These are phyloP conservation scores for Tolypocladium inflatum DNA, from an alignment of 2,329 filamentous ascomycete species.

Conservation along the genomic window DNA sequence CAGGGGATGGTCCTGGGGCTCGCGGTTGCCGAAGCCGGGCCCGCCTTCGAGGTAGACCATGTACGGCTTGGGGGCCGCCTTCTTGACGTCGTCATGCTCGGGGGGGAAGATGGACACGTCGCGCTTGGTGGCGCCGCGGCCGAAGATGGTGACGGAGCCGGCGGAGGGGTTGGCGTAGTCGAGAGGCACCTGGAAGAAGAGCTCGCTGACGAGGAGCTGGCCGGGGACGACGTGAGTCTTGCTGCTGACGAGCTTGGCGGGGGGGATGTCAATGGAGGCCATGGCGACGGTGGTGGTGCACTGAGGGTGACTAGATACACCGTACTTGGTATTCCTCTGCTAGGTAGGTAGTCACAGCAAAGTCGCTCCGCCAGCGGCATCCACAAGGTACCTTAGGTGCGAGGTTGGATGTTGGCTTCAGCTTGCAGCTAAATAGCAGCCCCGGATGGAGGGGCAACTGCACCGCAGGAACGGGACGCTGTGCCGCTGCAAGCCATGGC, in stretches of 20 bases:
- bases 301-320: background rate
- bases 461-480: background rate
- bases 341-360: background rate
- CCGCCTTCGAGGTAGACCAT: slow-evolving; percentile 77
- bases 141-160: slow-evolving; percentile 66
- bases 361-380: background rate
- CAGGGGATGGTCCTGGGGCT: slow-evolving; percentile 64
- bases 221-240: slow-evolving; percentile 42
- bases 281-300: slow-evolving; percentile 6
- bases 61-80: slow-evolving; percentile 39
- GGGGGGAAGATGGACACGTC: slow-evolving; percentile 49
- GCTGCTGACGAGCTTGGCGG: slow-evolving; percentile 30
- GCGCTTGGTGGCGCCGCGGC: slow-evolving; percentile 58
- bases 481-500: background rate
- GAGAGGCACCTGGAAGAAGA: slow-evolving; percentile 79
- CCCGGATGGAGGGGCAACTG: background rate
- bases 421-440: background rate
- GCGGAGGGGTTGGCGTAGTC: slow-evolving; percentile 58
- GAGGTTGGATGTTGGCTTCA: background rate
- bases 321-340: background rate
- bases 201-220: slow-evolving; percentile 65
- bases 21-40: slow-evolving; percentile 66
- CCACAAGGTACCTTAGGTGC: background rate
- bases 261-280: slow-evolving; percentile 15
- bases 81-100: slow-evolving; percentile 12